These are phyloP conservation scores for Penicillium italicum DNA, from an alignment of 2,329 filamentous ascomycete genomes.

Conservation along the genomic window DNA sequence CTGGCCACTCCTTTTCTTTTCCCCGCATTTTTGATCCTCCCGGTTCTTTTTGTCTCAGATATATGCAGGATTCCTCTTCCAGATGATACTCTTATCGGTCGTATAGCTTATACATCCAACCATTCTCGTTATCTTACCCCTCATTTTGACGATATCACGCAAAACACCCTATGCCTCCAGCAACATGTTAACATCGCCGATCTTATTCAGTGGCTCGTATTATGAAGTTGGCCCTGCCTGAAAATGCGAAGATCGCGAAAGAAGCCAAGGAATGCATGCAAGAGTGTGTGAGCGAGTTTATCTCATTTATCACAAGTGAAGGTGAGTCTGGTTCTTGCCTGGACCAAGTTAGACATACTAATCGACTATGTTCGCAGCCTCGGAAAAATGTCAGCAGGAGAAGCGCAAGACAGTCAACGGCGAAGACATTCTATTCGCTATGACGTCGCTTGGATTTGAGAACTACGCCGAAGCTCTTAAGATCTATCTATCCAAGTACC, in stretches of 20 bases:
- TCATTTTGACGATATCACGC: neutral
- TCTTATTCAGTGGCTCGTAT: constrained; percentile 96
- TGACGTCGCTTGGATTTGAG: constrained; percentile 98
- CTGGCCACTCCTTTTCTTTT: constrained; percentile 26
- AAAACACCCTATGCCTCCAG: neutral
- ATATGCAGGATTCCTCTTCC: neutral
- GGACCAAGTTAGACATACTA: neutral
- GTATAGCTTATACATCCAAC: neutral
- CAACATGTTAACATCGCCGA: constrained; percentile 19
- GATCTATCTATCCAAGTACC: constrained; percentile 95
- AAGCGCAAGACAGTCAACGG: constrained; percentile 99
- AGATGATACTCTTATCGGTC: neutral
- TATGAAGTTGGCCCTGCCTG: constrained; percentile 96
- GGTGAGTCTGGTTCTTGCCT: constrained; percentile 56
- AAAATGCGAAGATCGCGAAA: constrained; percentile 98
- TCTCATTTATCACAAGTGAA: constrained; percentile 99
- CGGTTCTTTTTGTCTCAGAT: neutral
- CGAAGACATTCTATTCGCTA: constrained; percentile 96
- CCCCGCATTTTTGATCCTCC: constrained; percentile 21
- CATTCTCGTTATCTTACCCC: neutral
- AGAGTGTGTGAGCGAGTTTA: constrained; percentile 99
- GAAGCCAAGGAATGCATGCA: constrained; percentile 99
- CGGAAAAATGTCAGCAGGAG: constrained; percentile 98
- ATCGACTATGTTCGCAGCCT: constrained; percentile 59
- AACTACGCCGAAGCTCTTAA: constrained; percentile 98